Evolutionary conservation across 441 rosid genomes (phyloP).

Genomic region (Adansonia grandidieri): DNA sequence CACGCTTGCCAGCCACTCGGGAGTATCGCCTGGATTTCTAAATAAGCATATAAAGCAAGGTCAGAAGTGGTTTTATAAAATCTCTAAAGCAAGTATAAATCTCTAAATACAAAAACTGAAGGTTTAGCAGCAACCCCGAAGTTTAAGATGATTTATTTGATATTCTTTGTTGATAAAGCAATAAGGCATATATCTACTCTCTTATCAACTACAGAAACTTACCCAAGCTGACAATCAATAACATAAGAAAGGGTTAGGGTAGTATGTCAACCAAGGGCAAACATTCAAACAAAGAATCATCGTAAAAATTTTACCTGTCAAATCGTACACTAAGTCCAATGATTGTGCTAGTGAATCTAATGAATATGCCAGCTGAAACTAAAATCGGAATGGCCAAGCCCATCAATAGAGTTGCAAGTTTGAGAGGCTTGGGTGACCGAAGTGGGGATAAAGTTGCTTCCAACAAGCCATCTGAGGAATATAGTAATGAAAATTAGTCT

Average conservation of each 20-base stretch:
- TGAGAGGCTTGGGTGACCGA: conserved; percentile 87
- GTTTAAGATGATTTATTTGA: neutral
- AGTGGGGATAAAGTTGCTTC: conserved; percentile 93
- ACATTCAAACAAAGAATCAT: conserved; percentile 4
- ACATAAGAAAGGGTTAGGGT: neutral
- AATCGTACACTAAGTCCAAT: conserved; percentile 74
- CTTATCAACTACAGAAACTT: neutral
- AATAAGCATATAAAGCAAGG: conserved; percentile 28
- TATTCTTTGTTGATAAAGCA: neutral
- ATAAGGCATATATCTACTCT: neutral
- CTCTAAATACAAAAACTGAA: neutral
- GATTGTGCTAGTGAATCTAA: conserved; percentile 56
- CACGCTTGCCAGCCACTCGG: conserved; percentile 81
- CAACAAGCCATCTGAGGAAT: conserved; percentile 63
- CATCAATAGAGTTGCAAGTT: conserved; percentile 79
- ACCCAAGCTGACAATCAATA: neutral
- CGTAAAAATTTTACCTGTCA: conserved; percentile 59
- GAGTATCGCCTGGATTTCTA: conserved; percentile 85
- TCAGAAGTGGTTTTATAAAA: conserved; percentile 8
- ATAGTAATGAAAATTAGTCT: conserved; percentile 27
- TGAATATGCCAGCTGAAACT: conserved; percentile 71
- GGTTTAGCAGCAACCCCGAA: neutral
- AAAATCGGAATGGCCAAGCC: conserved; percentile 76
- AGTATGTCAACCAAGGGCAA: conserved; percentile 17
- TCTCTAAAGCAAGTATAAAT: conserved; percentile 12